A percentile compares a stretch with the other conserved stretches of the same genome.
phyloP scores from a whole-genome alignment of 306 rosid species.

The Lathyrus aphaca region DNA sequence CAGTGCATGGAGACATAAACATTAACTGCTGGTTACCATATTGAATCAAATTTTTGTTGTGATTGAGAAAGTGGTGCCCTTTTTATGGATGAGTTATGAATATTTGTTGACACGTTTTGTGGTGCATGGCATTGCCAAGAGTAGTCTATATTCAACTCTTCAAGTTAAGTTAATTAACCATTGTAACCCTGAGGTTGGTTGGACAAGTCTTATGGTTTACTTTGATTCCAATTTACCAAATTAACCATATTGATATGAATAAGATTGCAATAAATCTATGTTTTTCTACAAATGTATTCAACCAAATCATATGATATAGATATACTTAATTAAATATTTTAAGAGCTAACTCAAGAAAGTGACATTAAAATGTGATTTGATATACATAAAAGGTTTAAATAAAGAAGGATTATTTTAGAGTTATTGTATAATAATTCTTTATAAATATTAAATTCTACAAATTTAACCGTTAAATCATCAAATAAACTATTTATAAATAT shows the following conservation, averaged over 20 bases:
- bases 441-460: too few relatives aligned
- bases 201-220: neutral
- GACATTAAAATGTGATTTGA: too few relatives aligned
- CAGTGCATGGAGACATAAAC: constrained; percentile 22
- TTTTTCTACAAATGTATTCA: too few relatives aligned
- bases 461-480: too few relatives aligned
- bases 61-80: constrained; percentile 10
- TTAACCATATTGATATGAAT: neutral
- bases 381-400: too few relatives aligned
- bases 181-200: constrained; percentile 7
- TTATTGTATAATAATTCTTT: too few relatives aligned
- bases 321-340: too few relatives aligned
- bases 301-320: too few relatives aligned
- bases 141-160: neutral
- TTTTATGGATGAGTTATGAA: constrained; percentile 9
- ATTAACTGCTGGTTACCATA: constrained; percentile 44
- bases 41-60: constrained; percentile 26
- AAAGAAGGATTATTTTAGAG: too few relatives aligned
- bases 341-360: too few relatives aligned
- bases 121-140: constrained; percentile 21
- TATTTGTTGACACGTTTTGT: constrained; percentile 46
- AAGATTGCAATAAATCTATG: too few relatives aligned
- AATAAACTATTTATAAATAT: too few relatives aligned
- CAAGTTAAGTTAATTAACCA: constrained; percentile 12
- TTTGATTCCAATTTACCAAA: neutral